Conservation (phyloP, 2,329 filamentous ascomycete genomes). For the Phoma herbarum region DNA sequence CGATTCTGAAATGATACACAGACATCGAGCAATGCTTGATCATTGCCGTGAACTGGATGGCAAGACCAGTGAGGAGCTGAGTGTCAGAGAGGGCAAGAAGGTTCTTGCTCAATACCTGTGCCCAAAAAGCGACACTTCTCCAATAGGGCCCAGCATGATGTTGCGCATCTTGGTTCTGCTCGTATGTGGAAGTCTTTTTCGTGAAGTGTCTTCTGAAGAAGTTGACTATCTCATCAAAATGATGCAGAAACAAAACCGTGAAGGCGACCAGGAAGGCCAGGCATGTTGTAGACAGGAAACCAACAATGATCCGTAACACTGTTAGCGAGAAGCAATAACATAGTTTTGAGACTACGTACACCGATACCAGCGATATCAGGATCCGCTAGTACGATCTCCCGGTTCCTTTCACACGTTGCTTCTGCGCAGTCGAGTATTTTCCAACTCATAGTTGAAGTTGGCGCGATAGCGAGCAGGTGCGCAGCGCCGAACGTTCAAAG, state of each 20-base stretch:
- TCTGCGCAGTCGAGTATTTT: slow-evolving; percentile 33
- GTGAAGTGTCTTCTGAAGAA: slow-evolving; percentile 25
- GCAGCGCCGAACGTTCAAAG: neutral
- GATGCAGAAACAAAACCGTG: slow-evolving; percentile 41
- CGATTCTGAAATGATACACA: slow-evolving; percentile 44
- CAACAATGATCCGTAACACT: slow-evolving; percentile 33
- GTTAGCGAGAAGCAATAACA: slow-evolving; percentile 6
- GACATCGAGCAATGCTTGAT: slow-evolving; percentile 43
- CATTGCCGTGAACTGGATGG: slow-evolving; percentile 44
- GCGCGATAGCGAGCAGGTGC: neutral
- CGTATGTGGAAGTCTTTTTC: slow-evolving; percentile 24
- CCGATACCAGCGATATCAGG: slow-evolving; percentile 44
- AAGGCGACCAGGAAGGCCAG: slow-evolving; percentile 42
- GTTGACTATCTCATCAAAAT: slow-evolving; percentile 33
- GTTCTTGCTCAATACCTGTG: slow-evolving; percentile 44
- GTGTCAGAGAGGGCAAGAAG: slow-evolving; percentile 44
- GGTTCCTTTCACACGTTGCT: slow-evolving; percentile 21
- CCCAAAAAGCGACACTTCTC: slow-evolving; percentile 42
- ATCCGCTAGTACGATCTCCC: slow-evolving; percentile 33
- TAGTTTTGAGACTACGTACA: slow-evolving; percentile 19
- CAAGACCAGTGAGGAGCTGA: slow-evolving; percentile 43
- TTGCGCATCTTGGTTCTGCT: slow-evolving; percentile 16
- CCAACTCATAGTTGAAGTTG: slow-evolving; percentile 24
- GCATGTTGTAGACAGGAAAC: slow-evolving; percentile 41
- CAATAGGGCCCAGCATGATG: slow-evolving; percentile 29